Base-by-base conservation (phyloP, 2,329 filamentous ascomycete species). In the Xylaria sp. region DNA sequence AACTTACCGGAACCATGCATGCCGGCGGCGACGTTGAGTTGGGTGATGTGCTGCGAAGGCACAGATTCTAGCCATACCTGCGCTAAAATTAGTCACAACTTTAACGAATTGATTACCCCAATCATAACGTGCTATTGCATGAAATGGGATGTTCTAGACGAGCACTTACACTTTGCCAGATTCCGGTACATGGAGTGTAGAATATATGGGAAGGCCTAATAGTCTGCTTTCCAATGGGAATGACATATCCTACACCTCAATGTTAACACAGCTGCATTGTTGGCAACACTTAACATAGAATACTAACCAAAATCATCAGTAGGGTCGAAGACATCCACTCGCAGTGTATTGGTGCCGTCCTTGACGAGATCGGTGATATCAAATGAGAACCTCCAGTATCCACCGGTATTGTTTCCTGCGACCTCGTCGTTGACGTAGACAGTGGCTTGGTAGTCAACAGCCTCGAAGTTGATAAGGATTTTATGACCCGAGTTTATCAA, bases 11-110 rank as follows among this genome's bases (percentile, higher is more conserved):
- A 72, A 15, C 85, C 85, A 49, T 85, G 67, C 76, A 83, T 84
- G 64, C 81, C 81, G 0, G 87, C 88, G 25, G 80, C 74, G 15
- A 91, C 69, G 63, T 90, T 84, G 2, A 91, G 75, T 40, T 83
- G 78, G 0, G 82, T 83, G 56, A 91, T 83, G 66, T 87, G 78
- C 51, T 83, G 80, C 0, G 75, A 64, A 0, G 88, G 85, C 0
- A 83, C 86, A n/a, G 83, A 80, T 71, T 90, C 86, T 1, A 92
- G 76, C 89, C 89, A 92, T 0, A 91, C 89, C 17, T 82, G 83
- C 71, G n/a, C 23, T 9, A n/a, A 52, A 13, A 47, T 67, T 55
- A 67, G 52, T 19, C 35, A 11, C n/a, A 25, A n/a, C 35, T 44
- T 25, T 8, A 6, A 27, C 13, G 33, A 46, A 9, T 21, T 3